Evolutionary conservation across 441 rosid genomes (phyloP), one percentile per base, ranked within the genome.

Genomic region (Lepidium campestre): DNA sequence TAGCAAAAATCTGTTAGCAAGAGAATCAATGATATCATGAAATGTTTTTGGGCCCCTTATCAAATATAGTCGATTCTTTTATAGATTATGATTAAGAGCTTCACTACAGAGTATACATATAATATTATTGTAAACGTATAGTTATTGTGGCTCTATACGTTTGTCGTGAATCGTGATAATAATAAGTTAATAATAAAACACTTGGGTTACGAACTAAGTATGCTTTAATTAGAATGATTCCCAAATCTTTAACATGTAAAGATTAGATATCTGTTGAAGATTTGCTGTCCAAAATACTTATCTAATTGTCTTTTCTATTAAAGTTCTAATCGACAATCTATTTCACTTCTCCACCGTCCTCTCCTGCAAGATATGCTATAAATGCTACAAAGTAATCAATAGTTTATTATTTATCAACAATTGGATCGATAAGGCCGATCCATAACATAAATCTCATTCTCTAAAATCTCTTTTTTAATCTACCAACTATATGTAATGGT

Each of bases 221-320:
- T 46, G 10, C 57, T 55, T 55, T 29, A 46, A 36, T 4, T 55
- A 46, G 36, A 63, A 55, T 29, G 70, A 62, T 63, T 71, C 65
- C 41, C 45, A 63, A 71, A 70, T 70, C 57, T 70, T 35, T 22
- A n/a, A 53, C 32, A 53, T 35, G 50, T 62, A 29, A 22, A 64
- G 44, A 37, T 63, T 46, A 46, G 14, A 37, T 55, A 63, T 56
- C 35, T 11, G 23, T 56, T 37, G n/a, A 37, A 71, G 75, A 71
- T 71, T 63, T 71, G 52, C 37, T 63, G 31, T 71, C 53, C 63
- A 15, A 70, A 27, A n/a, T 10, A 36, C 57, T 27, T 29, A 27
- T 45, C 7, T 23, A 35, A n/a, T 41, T 15, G 60, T 17, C 5
- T 44, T 50, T 50, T 58, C n/a, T 41, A 6, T 25, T 15, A 31